These are phyloP conservation scores for Bonia amplexicaulis DNA, from an alignment of 176 grass and related monocot genomes.

Conservation along the genomic window DNA sequence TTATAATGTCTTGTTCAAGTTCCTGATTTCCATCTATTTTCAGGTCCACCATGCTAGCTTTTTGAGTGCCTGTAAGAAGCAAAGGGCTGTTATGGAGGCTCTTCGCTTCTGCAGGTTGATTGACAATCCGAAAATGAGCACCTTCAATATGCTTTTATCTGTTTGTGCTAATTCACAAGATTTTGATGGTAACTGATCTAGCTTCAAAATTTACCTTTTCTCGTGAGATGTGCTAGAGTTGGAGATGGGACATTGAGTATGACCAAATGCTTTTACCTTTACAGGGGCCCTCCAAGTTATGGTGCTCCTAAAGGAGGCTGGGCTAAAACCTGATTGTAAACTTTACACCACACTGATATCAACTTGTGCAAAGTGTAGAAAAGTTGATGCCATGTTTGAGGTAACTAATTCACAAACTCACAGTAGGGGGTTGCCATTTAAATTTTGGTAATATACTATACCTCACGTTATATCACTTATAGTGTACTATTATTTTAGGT, in stretches of 20 bases:
- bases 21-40: conserved; percentile 40
- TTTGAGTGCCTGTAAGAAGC: conserved; percentile 80
- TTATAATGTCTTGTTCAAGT: conserved; percentile 4
- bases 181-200: conserved; percentile 65
- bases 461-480: conserved; percentile 15
- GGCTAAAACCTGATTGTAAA: conserved; percentile 91
- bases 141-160: conserved; percentile 98
- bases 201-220: background rate
- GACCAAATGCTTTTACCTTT: conserved; percentile 25
- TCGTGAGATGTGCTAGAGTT: conserved; percentile 17
- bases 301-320: conserved; percentile 86
- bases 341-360: conserved; percentile 97
- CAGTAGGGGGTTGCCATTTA: background rate
- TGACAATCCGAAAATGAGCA: conserved; percentile 78
- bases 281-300: conserved; percentile 89
- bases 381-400: conserved; percentile 99
- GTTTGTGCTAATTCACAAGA: conserved; percentile 91
- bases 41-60: conserved; percentile 92
- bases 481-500: conserved; percentile 44
- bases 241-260: conserved; percentile 10
- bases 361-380: conserved; percentile 91
- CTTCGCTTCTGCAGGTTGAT: conserved; percentile 81
- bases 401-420: conserved; percentile 37
- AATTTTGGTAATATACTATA: background rate
- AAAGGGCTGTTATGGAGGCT: conserved; percentile 70